These are phyloP conservation scores for Cicer judaicum DNA, from an alignment of 306 rosid genomes.

Conservation along the genomic window DNA sequence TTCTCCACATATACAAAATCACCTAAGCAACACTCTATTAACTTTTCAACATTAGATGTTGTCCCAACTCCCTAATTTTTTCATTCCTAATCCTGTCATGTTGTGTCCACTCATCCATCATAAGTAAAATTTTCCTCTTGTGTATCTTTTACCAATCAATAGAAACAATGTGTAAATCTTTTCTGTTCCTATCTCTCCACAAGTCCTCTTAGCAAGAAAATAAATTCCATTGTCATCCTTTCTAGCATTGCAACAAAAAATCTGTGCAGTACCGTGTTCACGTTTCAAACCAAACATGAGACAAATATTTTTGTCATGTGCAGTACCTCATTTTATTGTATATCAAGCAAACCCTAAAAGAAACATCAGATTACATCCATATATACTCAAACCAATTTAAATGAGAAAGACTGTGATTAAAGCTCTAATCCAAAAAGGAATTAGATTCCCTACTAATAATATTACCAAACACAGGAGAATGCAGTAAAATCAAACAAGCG, in stretches of 20 bases:
- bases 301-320: no score
- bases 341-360: not conserved
- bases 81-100: not conserved
- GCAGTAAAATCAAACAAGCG: constrained; percentile 13
- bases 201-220: not conserved
- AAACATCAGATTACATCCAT: constrained; percentile 12
- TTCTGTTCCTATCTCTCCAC: not conserved
- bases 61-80: not conserved
- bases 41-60: not conserved
- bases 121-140: not conserved
- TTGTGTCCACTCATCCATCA: not conserved
- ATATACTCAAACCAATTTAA: constrained; percentile 7
- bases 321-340: no score
- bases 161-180: not conserved
- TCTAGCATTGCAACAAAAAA: not conserved
- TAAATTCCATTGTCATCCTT: not conserved
- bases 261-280: not conserved
- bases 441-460: constrained; percentile 6
- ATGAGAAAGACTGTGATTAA: not conserved
- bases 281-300: no score
- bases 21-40: not conserved
- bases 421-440: constrained; percentile 25
- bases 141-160: not conserved
- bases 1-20: not conserved
- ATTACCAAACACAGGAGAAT: constrained; percentile 22